Conservation (phyloP, 768 basidiomycete genomes). For the Psilocybe azurescens region DNA sequence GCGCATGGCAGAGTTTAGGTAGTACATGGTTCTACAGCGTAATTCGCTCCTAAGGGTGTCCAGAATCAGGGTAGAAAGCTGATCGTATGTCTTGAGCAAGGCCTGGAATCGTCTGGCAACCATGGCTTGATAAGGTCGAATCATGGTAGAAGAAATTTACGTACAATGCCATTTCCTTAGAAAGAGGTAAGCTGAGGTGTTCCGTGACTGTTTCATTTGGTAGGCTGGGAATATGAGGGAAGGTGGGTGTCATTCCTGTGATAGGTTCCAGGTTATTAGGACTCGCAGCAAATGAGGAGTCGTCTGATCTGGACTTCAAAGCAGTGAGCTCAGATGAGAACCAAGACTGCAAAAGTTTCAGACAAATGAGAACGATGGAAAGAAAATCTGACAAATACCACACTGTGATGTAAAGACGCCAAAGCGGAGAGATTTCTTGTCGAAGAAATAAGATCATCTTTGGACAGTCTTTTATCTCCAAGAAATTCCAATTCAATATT, state of each 20-base stretch:
- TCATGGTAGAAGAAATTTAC: slow-evolving; percentile 32
- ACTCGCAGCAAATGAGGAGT: slow-evolving; percentile 54
- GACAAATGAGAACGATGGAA: neutral
- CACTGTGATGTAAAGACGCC: slow-evolving; percentile 82
- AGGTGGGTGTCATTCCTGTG: slow-evolving; percentile 52
- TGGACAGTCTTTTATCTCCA: slow-evolving; percentile 54
- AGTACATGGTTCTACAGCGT: slow-evolving; percentile 82
- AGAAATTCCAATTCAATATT: slow-evolving; percentile 77
- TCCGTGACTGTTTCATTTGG: slow-evolving; percentile 45
- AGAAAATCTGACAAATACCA: slow-evolving; percentile 55
- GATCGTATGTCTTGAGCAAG: slow-evolving; percentile 87
- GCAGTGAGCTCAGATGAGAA: slow-evolving; percentile 74
- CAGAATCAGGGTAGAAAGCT: slow-evolving; percentile 85
- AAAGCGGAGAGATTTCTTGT: slow-evolving; percentile 75
- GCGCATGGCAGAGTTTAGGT: slow-evolving; percentile 79
- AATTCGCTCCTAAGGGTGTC: slow-evolving; percentile 89
- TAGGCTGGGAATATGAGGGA: slow-evolving; percentile 50
- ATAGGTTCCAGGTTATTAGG: slow-evolving; percentile 54
- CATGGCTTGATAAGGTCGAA: neutral
- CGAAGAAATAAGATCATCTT: slow-evolving; percentile 73
- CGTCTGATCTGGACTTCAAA: slow-evolving; percentile 68
- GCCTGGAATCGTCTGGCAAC: slow-evolving; percentile 86
- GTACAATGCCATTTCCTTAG: slow-evolving; percentile 88
- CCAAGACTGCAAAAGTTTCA: slow-evolving; percentile 69
- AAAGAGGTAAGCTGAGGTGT: slow-evolving; percentile 74